Evolutionary conservation across 768 basidiomycete genomes (phyloP).

Genomic region (Mycena vulgaris): DNA sequence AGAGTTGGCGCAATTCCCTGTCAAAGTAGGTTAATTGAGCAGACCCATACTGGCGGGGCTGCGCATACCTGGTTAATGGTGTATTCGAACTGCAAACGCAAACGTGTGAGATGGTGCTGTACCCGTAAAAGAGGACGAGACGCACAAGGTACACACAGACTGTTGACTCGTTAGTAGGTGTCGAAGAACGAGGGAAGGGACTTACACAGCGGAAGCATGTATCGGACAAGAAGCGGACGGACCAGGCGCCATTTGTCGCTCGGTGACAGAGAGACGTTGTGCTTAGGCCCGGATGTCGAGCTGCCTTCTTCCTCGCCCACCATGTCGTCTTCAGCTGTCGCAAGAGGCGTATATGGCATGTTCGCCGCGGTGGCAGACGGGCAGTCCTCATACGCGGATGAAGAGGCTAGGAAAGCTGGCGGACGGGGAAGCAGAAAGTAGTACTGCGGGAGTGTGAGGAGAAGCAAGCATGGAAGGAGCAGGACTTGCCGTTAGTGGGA

Average conservation of each 20-base stretch:
- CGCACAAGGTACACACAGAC: slow-evolving; percentile 65
- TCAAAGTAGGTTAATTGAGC: not conserved
- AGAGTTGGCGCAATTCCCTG: slow-evolving; percentile 93
- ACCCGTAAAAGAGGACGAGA: slow-evolving; percentile 15
- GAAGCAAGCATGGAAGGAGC: not conserved
- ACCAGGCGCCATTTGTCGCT: slow-evolving; percentile 88
- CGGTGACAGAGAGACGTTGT: slow-evolving; percentile 68
- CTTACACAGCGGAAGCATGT: slow-evolving; percentile 96
- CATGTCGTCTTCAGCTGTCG: slow-evolving; percentile 55
- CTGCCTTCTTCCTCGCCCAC: slow-evolving; percentile 60
- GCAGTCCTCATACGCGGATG: slow-evolving; percentile 55
- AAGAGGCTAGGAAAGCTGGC: slow-evolving; percentile 62
- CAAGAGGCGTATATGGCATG: slow-evolving; percentile 63
- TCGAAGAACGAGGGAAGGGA: slow-evolving; percentile 32
- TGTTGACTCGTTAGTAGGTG: slow-evolving; percentile 11
- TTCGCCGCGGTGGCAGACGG: slow-evolving; percentile 46
- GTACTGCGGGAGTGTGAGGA: slow-evolving; percentile 55
- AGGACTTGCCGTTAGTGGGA: slow-evolving; percentile 67
- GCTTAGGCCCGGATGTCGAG: slow-evolving; percentile 54
- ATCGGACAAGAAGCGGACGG: slow-evolving; percentile 82
- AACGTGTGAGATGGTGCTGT: slow-evolving; percentile 15
- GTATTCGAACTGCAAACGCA: slow-evolving; percentile 84
- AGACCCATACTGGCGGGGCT: not conserved
- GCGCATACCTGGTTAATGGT: slow-evolving; percentile 85
- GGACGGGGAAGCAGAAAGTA: slow-evolving; percentile 82